A percentile compares a stretch with the other conserved stretches of the same genome.
These are phyloP conservation scores for Colletotrichum abscissum DNA, from an alignment of 2,329 filamentous ascomycete genomes.

Conservation along the genomic window DNA sequence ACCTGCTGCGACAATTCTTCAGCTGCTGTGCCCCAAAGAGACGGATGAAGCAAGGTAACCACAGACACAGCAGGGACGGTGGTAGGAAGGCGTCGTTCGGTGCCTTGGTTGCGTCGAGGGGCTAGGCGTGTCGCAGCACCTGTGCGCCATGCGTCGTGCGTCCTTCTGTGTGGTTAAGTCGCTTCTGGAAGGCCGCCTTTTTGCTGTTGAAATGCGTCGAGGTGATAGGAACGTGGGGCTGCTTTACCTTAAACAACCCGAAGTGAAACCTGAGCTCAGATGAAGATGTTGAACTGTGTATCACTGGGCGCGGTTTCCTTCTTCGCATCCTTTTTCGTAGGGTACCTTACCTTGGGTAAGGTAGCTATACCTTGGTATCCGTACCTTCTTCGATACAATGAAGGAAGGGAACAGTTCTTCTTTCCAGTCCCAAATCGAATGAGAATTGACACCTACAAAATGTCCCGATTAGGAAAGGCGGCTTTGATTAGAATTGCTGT, in stretches of 20 bases:
- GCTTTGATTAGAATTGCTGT: conserved; percentile 4
- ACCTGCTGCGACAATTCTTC: conserved; percentile 17
- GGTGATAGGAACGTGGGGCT: not conserved
- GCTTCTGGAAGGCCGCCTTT: not conserved
- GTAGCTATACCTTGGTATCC: no score
- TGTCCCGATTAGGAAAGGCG: not conserved
- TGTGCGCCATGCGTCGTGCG: not conserved
- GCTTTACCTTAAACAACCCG: no score
- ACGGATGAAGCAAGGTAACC: not conserved
- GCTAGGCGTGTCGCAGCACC: not conserved
- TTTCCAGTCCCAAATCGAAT: not conserved
- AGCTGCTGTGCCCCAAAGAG: not conserved
- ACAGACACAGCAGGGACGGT: conserved; percentile 23
- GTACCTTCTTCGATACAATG: not conserved
- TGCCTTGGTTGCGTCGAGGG: not conserved
- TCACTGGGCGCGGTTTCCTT: not conserved
- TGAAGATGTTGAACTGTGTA: not conserved
- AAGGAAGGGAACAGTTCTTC: not conserved
- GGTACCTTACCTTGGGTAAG: no score
- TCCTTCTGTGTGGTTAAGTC: not conserved
- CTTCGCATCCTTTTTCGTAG: not conserved
- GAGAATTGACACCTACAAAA: not conserved
- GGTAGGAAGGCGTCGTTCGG: not conserved
- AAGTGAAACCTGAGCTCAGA: not conserved
- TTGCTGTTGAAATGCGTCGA: not conserved